Percentiles rank a stretch among this genome's conserved stretches.
Conservation (phyloP, 1,284 basidiomycete species). For the Irpex rosettiformis region DNA sequence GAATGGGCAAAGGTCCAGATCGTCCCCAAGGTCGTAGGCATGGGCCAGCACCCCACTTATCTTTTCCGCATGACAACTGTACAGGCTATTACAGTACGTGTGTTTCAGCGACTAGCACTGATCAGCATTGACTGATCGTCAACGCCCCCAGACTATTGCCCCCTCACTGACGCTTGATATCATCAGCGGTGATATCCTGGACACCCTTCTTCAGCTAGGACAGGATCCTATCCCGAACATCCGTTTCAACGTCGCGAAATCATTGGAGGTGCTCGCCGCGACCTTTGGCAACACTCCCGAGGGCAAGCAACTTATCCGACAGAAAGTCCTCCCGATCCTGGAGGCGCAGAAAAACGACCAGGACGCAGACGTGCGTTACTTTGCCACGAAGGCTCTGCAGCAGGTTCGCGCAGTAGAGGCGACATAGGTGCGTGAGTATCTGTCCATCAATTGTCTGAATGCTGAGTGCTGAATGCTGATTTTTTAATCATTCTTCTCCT, state of each 20-base stretch:
- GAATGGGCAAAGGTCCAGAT: constrained; percentile 96
- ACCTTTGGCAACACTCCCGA: constrained; percentile 67
- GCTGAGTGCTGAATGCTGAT: not conserved
- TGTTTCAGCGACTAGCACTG: constrained; percentile 7
- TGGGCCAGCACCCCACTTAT: constrained; percentile 98
- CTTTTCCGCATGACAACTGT: constrained; percentile 99
- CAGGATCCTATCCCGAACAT: constrained; percentile 98
- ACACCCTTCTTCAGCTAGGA: constrained; percentile 82
- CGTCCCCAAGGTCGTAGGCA: constrained; percentile 96
- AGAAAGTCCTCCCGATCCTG: constrained; percentile 79
- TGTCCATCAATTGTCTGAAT: not conserved
- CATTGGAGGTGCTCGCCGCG: constrained; percentile 81
- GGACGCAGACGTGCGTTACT: constrained; percentile 96
- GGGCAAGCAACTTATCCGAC: constrained; percentile 71
- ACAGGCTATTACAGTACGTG: constrained; percentile 90
- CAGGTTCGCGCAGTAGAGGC: constrained; percentile 37
- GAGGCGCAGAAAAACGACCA: constrained; percentile 87
- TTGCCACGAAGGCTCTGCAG: constrained; percentile 70
- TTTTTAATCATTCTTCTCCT: not conserved
- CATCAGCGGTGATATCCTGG: constrained; percentile 83
- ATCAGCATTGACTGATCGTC: constrained; percentile 12
- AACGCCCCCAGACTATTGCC: constrained; percentile 77
- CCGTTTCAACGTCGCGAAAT: constrained; percentile 98
- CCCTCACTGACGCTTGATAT: constrained; percentile 89
- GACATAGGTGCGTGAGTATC: constrained; percentile 17